Percentiles rank a stretch among this genome's conserved stretches.
These are phyloP conservation scores for Hypoxylon rickii DNA, from an alignment of 495 filamentous ascomycete genomes.

Conservation along the genomic window DNA sequence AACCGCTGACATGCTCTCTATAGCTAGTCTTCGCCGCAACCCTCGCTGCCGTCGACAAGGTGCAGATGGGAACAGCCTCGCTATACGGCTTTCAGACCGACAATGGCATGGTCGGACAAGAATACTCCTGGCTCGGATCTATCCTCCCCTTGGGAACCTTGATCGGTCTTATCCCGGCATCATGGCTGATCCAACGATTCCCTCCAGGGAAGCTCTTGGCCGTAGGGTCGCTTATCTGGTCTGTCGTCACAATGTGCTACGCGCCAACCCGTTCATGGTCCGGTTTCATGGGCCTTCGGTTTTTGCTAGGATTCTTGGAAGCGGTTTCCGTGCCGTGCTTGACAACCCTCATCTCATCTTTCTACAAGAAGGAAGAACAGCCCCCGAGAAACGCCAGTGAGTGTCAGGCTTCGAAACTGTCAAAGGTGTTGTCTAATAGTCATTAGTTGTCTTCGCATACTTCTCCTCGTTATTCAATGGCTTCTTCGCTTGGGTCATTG, in stretches of 20 bases:
- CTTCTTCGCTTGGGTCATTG: conserved; percentile 53
- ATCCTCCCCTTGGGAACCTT: conserved; percentile 40
- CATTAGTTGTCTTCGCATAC: conserved; percentile 27
- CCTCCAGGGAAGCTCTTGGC: conserved; percentile 47
- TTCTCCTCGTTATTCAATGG: conserved; percentile 47
- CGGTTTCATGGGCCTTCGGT: conserved; percentile 38
- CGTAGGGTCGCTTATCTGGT: conserved; percentile 26
- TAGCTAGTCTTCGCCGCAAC: conserved; percentile 29
- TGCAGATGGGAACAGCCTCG: conserved; percentile 44
- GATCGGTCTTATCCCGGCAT: conserved; percentile 40
- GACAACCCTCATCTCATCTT: conserved; percentile 24
- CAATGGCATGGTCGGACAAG: conserved; percentile 53
- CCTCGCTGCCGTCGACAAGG: conserved; percentile 44
- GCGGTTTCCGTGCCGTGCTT: conserved; percentile 20
- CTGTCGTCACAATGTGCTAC: conserved; percentile 29
- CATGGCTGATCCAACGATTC: conserved; percentile 46
- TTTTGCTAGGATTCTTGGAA: conserved; percentile 29
- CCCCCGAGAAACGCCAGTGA: conserved; percentile 50
- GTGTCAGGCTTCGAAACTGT: conserved; percentile 26
- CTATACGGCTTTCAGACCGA: conserved; percentile 59
- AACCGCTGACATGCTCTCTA: background rate
- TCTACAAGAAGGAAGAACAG: conserved; percentile 32
- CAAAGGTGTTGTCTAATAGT: conserved; percentile 14
- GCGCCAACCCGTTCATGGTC: conserved; percentile 32
- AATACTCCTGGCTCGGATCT: conserved; percentile 60